Base-by-base conservation (phyloP, 257 asterid genomes). In the Anisodus acutangulus region DNA sequence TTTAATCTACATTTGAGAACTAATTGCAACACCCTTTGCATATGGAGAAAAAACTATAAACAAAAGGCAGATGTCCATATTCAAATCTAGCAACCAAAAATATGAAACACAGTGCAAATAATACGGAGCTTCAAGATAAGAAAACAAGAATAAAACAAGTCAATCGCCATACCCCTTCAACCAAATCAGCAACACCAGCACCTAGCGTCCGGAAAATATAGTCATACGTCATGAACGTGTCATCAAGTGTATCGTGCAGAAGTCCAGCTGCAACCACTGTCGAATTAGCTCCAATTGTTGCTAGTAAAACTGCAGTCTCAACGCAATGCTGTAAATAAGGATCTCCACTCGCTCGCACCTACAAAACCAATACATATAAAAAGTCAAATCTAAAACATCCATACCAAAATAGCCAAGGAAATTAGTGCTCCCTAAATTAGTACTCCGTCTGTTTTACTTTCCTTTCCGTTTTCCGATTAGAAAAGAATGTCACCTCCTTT, bases 201-300 rank as follows among this genome's bases (percentile, higher is more conserved):
- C 98, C 98, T 85, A 90, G 89, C 58, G 90, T 85, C 84, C 83
- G 68, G 58, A 88, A 90, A 82, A 95, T 93, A 66, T 89, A 81
- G 49, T 92, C 98, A 60, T 69, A 93, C 1, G 97, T 92, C 79
- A 95, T 83, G 49, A 85, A 90, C 60, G 98, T 86, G 91, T 97
- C 98, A 64, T 97, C 99, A 72, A 95, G 88, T 0, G 98, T 89
- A 68, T 97, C 99, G 86, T 97, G 99, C 86, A 97, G 86, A 85
- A 97, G 93, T 89, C 99, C 99, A 7, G 98, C 97, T 62, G 98
- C 96, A 82, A 97, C 98, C 64, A 97, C 98, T 5, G 98, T 92
- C 4, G 98, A 87, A 86, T 91, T 95, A 59, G 98, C 97, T 69
- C 99, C 99, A 26, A 94, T 86, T 37, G 83, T 80, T 37, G 98